Percentiles rank a stretch among this genome's conserved stretches.
Evolutionary conservation across 345 rosid species (phyloP).

Genomic region (Sonneratia caseolaris): DNA sequence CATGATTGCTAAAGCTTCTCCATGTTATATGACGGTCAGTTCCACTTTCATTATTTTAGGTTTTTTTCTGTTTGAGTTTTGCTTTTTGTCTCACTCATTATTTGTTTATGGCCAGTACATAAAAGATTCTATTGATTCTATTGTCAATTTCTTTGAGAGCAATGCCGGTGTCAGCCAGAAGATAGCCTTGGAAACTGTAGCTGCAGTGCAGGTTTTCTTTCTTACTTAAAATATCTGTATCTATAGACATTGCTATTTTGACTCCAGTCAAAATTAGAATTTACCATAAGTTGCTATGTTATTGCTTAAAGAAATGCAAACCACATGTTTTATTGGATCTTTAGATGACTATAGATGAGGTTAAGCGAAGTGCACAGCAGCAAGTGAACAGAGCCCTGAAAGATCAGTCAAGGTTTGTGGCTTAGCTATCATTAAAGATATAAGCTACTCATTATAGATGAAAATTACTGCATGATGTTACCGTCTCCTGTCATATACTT

Average conservation of each 20-base stretch:
- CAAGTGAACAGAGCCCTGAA: slow-evolving; percentile 84
- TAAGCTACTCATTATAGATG: background rate
- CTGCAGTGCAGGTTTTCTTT: slow-evolving; percentile 80
- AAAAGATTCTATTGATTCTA: slow-evolving; percentile 69
- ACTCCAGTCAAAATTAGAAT: background rate
- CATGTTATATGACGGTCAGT: slow-evolving; percentile 88
- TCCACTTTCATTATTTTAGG: slow-evolving; percentile 14
- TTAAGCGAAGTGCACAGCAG: slow-evolving; percentile 90
- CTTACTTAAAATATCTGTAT: background rate
- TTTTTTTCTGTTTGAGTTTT: slow-evolving; percentile 2
- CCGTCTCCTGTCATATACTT: background rate
- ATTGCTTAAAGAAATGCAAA: background rate
- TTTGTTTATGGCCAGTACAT: slow-evolving; percentile 51
- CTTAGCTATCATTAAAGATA: background rate
- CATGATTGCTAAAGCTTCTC: slow-evolving; percentile 88
- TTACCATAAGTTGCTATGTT: background rate
- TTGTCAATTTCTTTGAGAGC: slow-evolving; percentile 76
- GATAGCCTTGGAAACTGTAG: slow-evolving; percentile 92
- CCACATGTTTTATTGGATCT: background rate
- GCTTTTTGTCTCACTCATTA: slow-evolving; percentile 14
- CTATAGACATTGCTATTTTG: background rate
- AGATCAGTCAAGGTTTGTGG: slow-evolving; percentile 71
- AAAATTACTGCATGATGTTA: background rate
- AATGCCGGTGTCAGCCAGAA: slow-evolving; percentile 74
- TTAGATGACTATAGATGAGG: slow-evolving; percentile 94